phyloP scores from a whole-genome alignment of 2,329 filamentous ascomycete genomes.

The Colletotrichum musicola region DNA sequence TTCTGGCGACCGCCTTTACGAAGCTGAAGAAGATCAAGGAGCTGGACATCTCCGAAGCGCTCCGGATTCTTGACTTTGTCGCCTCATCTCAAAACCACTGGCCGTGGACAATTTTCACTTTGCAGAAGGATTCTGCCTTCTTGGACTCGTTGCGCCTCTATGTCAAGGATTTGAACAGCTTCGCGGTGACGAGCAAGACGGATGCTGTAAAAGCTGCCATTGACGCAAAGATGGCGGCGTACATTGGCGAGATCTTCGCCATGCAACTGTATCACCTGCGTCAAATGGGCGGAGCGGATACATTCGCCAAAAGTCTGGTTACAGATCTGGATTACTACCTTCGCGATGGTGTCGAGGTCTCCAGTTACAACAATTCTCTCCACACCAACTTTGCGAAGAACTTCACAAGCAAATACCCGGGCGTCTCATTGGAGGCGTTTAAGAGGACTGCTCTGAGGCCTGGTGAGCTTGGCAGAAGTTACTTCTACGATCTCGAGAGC shows the following conservation, averaged over 20 bases:
- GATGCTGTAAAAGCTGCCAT: conserved; percentile 69
- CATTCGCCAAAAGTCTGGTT: conserved; percentile 78
- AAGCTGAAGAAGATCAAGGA: conserved; percentile 75
- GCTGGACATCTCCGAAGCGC: conserved; percentile 73
- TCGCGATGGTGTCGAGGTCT: conserved; percentile 81
- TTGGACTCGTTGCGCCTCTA: conserved; percentile 79
- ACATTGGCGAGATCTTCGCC: conserved; percentile 87
- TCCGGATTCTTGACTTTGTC: conserved; percentile 88
- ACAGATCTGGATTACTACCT: conserved; percentile 84
- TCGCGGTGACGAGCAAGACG: conserved; percentile 64
- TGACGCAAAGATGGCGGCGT: conserved; percentile 80
- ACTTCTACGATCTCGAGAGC: conserved; percentile 85
- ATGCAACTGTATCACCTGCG: conserved; percentile 91
- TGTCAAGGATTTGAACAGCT: conserved; percentile 69
- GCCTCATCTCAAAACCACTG: conserved; percentile 92
- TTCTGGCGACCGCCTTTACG: conserved; percentile 80
- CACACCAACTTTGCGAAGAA: conserved; percentile 89
- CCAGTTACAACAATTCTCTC: conserved; percentile 87
- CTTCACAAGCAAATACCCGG: conserved; percentile 81
- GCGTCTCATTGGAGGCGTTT: conserved; percentile 81
- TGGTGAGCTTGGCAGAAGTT: conserved; percentile 77
- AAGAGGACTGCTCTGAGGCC: conserved; percentile 79
- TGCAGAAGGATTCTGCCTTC: conserved; percentile 80
- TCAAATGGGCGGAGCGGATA: conserved; percentile 75
- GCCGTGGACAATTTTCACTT: conserved; percentile 90